phyloP scores from a whole-genome alignment of 2,329 filamentous ascomycete genomes.

The Clathrospora elynae region DNA sequence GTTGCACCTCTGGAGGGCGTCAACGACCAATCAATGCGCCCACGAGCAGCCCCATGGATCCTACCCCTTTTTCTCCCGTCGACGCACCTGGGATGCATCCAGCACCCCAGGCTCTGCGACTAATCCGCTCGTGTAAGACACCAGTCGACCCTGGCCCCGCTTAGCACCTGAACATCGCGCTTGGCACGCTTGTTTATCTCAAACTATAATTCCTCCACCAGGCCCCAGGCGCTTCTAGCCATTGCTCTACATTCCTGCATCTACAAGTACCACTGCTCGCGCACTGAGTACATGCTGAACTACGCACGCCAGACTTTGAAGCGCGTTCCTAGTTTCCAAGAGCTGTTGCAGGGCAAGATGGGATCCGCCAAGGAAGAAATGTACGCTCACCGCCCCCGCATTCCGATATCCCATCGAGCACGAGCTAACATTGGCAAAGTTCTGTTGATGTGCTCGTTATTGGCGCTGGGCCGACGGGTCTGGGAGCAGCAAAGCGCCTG shows the following conservation, averaged over 20 bases:
- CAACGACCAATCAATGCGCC: slow-evolving; percentile 29
- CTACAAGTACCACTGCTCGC: slow-evolving; percentile 24
- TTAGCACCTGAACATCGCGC: slow-evolving; percentile 25
- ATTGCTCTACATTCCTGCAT: slow-evolving; percentile 21
- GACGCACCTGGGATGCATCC: slow-evolving; percentile 10
- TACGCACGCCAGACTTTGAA: slow-evolving; percentile 48
- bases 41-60: slow-evolving; percentile 23
- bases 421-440: slow-evolving; percentile 55
- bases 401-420: slow-evolving; percentile 6
- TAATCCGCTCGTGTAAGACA: neutral
- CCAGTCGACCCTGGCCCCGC: slow-evolving; percentile 16
- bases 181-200: slow-evolving; percentile 37
- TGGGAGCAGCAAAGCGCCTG: slow-evolving; percentile 96
- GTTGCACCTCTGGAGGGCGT: slow-evolving; percentile 1
- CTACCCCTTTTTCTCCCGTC: slow-evolving; percentile 34
- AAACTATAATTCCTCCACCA: slow-evolving; percentile 35
- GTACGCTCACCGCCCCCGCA: slow-evolving; percentile 43
- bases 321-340: slow-evolving; percentile 51
- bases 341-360: slow-evolving; percentile 49
- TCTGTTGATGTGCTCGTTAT: slow-evolving; percentile 97
- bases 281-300: slow-evolving; percentile 45
- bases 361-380: slow-evolving; percentile 50
- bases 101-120: neutral
- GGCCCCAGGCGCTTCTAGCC: slow-evolving; percentile 21
- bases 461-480: slow-evolving; percentile 94